Conservation (phyloP, 2,329 filamentous ascomycete species). For the Ophiostoma triangulosporum region DNA sequence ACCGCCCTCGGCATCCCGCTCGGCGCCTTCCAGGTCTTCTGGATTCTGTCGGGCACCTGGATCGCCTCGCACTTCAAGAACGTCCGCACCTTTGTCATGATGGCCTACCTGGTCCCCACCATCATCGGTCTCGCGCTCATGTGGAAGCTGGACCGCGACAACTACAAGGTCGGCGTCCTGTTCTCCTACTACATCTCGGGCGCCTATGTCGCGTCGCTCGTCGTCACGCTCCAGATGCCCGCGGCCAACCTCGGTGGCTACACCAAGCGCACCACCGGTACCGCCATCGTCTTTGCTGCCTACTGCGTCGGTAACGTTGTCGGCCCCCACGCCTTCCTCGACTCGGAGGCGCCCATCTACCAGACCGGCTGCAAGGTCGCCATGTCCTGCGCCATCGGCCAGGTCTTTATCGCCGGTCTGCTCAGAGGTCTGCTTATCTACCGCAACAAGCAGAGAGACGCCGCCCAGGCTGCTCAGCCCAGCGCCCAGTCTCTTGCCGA, state of each 20-base stretch:
- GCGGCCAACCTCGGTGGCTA: slow-evolving; percentile 40
- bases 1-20: slow-evolving; percentile 15
- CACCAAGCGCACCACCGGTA: slow-evolving; percentile 52
- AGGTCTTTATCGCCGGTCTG: slow-evolving; percentile 1
- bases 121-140: slow-evolving; percentile 2
- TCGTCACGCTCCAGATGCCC: slow-evolving; percentile 26
- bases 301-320: slow-evolving; percentile 48
- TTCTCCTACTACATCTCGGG: slow-evolving; percentile 4
- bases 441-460: slow-evolving; percentile 1
- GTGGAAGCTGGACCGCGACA: slow-evolving; percentile 4
- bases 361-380: slow-evolving; percentile 5
- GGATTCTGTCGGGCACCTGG: slow-evolving; percentile 3
- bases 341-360: slow-evolving; percentile 1
- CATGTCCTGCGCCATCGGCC: slow-evolving; percentile 2
- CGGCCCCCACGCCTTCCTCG: slow-evolving; percentile 46
- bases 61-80: slow-evolving; percentile 3
- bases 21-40: slow-evolving; percentile 6
- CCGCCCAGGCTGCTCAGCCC: neutral
- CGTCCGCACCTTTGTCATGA: slow-evolving; percentile 1
- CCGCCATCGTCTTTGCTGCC: slow-evolving; percentile 45
- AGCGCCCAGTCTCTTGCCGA: neutral
- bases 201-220: slow-evolving; percentile 3
- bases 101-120: neutral
- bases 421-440: neutral
- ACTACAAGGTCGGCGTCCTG: slow-evolving; percentile 3